Percentiles rank a stretch among this genome's conserved stretches.
These are phyloP conservation scores for Pseudocercospora musae DNA, from an alignment of 2,329 filamentous ascomycete genomes.

Conservation along the genomic window DNA sequence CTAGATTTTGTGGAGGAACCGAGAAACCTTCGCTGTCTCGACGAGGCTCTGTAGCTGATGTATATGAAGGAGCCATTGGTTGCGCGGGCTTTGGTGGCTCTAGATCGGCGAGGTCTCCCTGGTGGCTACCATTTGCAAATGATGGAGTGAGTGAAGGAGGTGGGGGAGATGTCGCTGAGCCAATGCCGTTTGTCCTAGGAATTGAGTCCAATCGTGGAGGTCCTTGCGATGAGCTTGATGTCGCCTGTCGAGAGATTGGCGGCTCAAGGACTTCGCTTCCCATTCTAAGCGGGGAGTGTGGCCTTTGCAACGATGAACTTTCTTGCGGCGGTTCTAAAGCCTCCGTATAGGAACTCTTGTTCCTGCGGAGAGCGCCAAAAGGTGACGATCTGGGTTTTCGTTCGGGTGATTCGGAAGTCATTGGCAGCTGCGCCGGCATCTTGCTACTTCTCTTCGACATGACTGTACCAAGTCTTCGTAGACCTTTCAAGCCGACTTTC, in stretches of 20 bases:
- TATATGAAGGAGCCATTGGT: slow-evolving; percentile 12
- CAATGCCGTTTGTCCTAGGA: slow-evolving; percentile 26
- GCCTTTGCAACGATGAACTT: slow-evolving; percentile 23
- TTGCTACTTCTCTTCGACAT: slow-evolving; percentile 61
- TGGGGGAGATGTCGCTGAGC: slow-evolving; percentile 14
- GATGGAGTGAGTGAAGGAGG: slow-evolving; percentile 8
- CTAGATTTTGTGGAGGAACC: slow-evolving; percentile 62
- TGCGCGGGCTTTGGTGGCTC: slow-evolving; percentile 31
- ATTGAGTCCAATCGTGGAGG: slow-evolving; percentile 15
- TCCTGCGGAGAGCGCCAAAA: slow-evolving; percentile 57
- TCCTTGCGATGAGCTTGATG: slow-evolving; percentile 11
- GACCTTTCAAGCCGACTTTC: slow-evolving; percentile 48
- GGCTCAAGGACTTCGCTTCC: slow-evolving; percentile 33
- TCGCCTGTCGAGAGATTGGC: slow-evolving; percentile 10
- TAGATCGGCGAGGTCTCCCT: slow-evolving; percentile 34
- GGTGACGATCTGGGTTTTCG: slow-evolving; percentile 54
- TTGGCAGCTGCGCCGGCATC: slow-evolving; percentile 26
- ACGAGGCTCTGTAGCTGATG: slow-evolving; percentile 35
- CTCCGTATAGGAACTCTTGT: slow-evolving; percentile 56
- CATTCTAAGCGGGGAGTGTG: slow-evolving; percentile 31
- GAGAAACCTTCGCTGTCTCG: slow-evolving; percentile 76
- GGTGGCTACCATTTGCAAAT: slow-evolving; percentile 33
- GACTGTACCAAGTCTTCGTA: slow-evolving; percentile 64
- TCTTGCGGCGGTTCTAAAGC: slow-evolving; percentile 38
- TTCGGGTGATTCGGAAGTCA: slow-evolving; percentile 45